phyloP scores from a whole-genome alignment of 2,329 filamentous ascomycete genomes.

The Paecilomyces sp. region DNA sequence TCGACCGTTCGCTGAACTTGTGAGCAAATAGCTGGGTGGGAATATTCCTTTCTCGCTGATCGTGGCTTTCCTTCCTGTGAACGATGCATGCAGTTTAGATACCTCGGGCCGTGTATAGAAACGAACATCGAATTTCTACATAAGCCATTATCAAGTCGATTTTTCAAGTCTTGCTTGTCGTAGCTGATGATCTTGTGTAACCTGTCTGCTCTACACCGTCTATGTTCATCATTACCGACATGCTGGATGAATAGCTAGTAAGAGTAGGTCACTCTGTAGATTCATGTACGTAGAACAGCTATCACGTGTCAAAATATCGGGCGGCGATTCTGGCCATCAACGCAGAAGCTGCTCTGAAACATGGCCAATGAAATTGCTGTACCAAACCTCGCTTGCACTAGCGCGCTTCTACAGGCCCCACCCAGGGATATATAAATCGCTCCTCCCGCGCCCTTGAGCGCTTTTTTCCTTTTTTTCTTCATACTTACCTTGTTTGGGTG shows the following conservation, averaged over 20 bases:
- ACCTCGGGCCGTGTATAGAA: neutral
- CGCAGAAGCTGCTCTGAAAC: neutral
- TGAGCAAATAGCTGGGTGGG: neutral
- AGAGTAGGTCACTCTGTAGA: neutral
- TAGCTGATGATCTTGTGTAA: no score
- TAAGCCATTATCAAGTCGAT: no score
- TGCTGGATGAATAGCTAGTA: no score
- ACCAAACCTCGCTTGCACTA: constrained; percentile 4
- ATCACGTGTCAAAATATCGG: neutral
- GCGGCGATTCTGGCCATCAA: neutral
- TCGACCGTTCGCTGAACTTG: neutral
- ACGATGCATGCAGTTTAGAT: neutral
- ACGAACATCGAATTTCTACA: neutral
- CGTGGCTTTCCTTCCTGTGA: neutral
- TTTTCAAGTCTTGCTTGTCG: no score
- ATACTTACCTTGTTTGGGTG: constrained; percentile 47
- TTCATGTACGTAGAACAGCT: neutral
- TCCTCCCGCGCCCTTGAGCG: constrained; percentile 20
- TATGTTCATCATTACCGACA: no score
- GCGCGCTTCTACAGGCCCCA: constrained; percentile 3
- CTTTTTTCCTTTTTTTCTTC: constrained; percentile 35
- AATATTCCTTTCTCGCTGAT: neutral
- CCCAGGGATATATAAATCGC: constrained; percentile 9
- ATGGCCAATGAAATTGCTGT: neutral
- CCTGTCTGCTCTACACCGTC: no score